Evolutionary conservation across 2,329 filamentous ascomycete species (phyloP).

Genomic region (Trichoderma afroharzianum): DNA sequence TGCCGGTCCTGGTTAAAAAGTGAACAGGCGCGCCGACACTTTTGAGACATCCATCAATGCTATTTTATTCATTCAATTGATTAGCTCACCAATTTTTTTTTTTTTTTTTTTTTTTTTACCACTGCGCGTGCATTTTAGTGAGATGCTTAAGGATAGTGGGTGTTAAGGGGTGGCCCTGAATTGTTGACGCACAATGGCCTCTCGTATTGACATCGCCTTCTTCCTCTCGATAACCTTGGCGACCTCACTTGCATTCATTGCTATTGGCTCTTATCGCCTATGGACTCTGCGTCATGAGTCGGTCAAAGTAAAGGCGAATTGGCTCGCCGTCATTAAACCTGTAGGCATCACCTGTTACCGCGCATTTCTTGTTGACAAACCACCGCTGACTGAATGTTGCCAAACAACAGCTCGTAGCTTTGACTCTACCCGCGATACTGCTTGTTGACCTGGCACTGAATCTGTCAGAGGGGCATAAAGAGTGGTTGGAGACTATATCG

Average conservation of each 20-base stretch:
- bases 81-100: too few relatives aligned
- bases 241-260: not conserved
- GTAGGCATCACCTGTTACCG: not conserved
- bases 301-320: constrained; percentile 4
- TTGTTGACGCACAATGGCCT: not conserved
- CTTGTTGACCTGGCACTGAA: not conserved
- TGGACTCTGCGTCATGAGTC: not conserved
- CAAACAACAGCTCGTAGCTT: not conserved
- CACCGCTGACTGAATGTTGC: not conserved
- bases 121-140: not conserved
- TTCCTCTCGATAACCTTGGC: not conserved
- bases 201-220: not conserved
- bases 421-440: not conserved
- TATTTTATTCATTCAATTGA: not conserved
- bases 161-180: not conserved
- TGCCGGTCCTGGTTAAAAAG: not conserved
- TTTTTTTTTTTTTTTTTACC: too few relatives aligned
- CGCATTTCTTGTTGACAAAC: not conserved
- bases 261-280: not conserved
- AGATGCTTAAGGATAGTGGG: not conserved
- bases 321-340: constrained; percentile 1
- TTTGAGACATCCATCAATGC: not conserved
- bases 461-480: not conserved
- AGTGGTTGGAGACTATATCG: not conserved
- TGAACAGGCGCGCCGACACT: not conserved